Base-by-base conservation (phyloP, 1,139 yeast genomes). In the Nakaseomyces kungkrabaensis region DNA sequence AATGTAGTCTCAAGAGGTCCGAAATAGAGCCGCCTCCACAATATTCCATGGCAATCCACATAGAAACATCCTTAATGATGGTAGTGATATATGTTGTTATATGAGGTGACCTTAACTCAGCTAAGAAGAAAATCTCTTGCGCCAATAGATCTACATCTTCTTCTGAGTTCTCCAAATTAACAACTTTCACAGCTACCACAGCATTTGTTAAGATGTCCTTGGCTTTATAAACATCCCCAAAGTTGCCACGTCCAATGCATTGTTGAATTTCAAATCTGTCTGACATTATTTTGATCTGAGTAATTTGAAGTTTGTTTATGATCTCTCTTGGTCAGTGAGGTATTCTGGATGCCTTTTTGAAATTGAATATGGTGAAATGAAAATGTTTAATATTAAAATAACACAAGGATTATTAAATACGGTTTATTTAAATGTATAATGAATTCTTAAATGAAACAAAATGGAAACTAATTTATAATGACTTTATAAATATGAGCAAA, bases 1-100 rank as follows among this genome's bases (percentile, higher is more conserved):
- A 61, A 43, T 57, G 51, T 49, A 72, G 72, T 57, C 74, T 78
- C 36, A 84, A 61, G 54, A 89, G 72, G 60, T 88, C 96, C 0
- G 87, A 76, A 66, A 95, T 85, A 1, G 95, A 85, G 0, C 96
- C 95, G 25, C 95, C 96, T 10, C 90, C 95, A 67, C 97, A 89
- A 63, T 77, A 86, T 63, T 89, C 97, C 96, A 89, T 86, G 4
- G 85, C 84, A 48, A 89, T 85, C 82, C 90, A 88, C 82, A 89
- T 78, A 25, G 79, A 76, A 41, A 78, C 78, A 49, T 78, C 86
- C 48, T 73, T 71, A 9, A 82, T 67, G 60, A 81, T 78, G 0
- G 95, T 81, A 47, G 80, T 81, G 56, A 70, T 73, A 66, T 86
- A 85, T 52, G 68, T 72, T 11, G 90, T 85, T 47, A 88, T 80